Evolutionary conservation across 148 eudicot species (phyloP), one percentile per base, ranked within the genome.

Genomic region (Beta vulgaris): DNA sequence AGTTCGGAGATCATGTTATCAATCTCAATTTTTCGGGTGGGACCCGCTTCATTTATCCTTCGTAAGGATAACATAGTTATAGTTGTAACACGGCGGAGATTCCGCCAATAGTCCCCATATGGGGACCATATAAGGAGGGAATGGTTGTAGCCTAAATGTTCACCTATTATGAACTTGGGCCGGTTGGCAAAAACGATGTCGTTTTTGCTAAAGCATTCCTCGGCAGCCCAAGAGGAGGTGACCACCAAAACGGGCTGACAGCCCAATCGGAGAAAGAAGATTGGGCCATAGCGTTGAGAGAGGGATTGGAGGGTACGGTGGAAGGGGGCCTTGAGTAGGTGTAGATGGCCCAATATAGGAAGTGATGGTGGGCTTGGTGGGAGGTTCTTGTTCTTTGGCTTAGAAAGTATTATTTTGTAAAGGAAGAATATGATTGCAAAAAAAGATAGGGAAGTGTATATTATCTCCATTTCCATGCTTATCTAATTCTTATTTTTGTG

Each of bases 281-380:
- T 40, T 3, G 84, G 83, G 67, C 83, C 86, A 39, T 80, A 73
- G 2, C 40, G 69, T 42, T 68, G 13, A 39, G 82, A 35, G 6
- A 81, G 74, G 23, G 70, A 6, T 48, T 71, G 31, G 31, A 78
- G 43, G 36, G 79, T 37, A 3, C 75, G 76, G 67, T 74, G 82
- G 36, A 57, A 43, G 21, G 84, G 86, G 14, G 15, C 43, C 61
- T 78, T 80, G 21, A 84, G 68, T 14, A 84, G 81, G 71, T 81
- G 80, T 48, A 84, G 77, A 34, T 84, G 86, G 67, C 86, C 84
- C 35, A 84, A 5, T 73, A 81, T 31, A 2, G 84, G 86, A 13
- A 77, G 39, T 26, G 84, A 55, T 28, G 79, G 83, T 62, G 86
- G 83, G 51, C 81, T 80, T 63, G 86, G 84, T 46, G 84, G 81